Base-by-base conservation (phyloP, 225 moss, liverwort and hornwort species). In the Polytrichum formosum region DNA sequence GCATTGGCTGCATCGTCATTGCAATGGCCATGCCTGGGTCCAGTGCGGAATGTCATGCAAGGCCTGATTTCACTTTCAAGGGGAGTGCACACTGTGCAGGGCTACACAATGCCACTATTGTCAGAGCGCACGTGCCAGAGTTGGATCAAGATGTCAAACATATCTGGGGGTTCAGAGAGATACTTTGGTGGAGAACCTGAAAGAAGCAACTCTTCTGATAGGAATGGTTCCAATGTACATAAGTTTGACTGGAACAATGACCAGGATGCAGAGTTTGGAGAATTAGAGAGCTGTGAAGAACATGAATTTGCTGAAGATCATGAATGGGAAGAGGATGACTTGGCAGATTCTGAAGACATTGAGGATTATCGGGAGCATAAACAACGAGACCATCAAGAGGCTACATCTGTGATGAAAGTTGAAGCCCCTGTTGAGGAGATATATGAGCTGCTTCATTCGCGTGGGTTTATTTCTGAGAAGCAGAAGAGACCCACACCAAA, bases 401-500 rank as follows among this genome's bases (percentile, higher is more conserved):
- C 74, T 21, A 56, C 22, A 1, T 77, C 75, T 62, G 70, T 76
- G 1, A 84, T 88, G 79, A 75, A 77, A 56, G 82, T 88, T 17
- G 87, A 84, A 82, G 84, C 87, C 13, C 87, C 84, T 6, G 59
- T 84, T 64, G 81, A 82, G 70, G 84, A 84, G 62, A 76, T 88
- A n/a, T 88, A 88, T 59, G 81, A 77, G 28, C 79, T 88, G 56
- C 82, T 88, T 54, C 75, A 82, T 69, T 82, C 79, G 10, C 76
- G 87, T 16, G 87, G 87, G 13, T 88, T 88, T 53, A 88, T 84
- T 54, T 70, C 75, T 27, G 16, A 20, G 58, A 88, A 79, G 75
- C 84, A 88, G 79, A 88, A 84, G 84, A 72, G 87, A 72, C 87
- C 87, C 7, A 84, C 81, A n/a, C 87, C 87, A 22, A 84, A 84